Base-by-base conservation (phyloP, 176 grass and related monocot genomes). In the Oryza punctata region DNA sequence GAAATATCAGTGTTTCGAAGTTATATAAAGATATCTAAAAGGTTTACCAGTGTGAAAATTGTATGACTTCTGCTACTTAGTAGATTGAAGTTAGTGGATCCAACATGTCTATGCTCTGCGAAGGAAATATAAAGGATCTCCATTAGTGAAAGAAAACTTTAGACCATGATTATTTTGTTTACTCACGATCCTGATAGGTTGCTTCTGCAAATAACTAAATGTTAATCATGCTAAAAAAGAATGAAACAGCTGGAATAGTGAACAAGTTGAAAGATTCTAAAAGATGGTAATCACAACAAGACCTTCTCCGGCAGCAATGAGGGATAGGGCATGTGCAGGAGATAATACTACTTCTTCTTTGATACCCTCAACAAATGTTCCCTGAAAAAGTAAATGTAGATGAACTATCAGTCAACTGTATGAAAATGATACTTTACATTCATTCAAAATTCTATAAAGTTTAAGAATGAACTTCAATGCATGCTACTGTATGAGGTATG, bases 41-140 rank as follows among this genome's bases (percentile, higher is more conserved):
- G 41, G 21, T 37, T 83, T 96, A 99, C 97, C 97, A 99, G 82
- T 77, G 97, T 99, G 85, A 99, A 99, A 89, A 99, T 99, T 82
- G 97, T 99, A 90, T 99, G 97, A 87, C 97, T 99, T 96, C 97
- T 96, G 88, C 97, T 99, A 87, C 97, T 99, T 32, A 96, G 81
- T 72, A 99, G 68, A 73, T 99, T 99, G 86, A 99, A 99, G 83
- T 99, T 99, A 79, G 91, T 99, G 81, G 93, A 96, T 24, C 97
- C 97, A 80, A 99, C 93, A 87, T 99, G 97, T 77, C 97, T 96
- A 86, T 99, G 97, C 87, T 99, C 97, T 99, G 87, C 40, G 11
- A 41, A 41, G 40, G 40, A 41, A 41, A 41, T 41, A 41, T 41
- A 10, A 41, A 41, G 7, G 40, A 78, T 76, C 52, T 27, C 41